These are phyloP conservation scores for Penicillium verhagenii DNA, from an alignment of 495 filamentous ascomycete genomes.

Conservation along the genomic window DNA sequence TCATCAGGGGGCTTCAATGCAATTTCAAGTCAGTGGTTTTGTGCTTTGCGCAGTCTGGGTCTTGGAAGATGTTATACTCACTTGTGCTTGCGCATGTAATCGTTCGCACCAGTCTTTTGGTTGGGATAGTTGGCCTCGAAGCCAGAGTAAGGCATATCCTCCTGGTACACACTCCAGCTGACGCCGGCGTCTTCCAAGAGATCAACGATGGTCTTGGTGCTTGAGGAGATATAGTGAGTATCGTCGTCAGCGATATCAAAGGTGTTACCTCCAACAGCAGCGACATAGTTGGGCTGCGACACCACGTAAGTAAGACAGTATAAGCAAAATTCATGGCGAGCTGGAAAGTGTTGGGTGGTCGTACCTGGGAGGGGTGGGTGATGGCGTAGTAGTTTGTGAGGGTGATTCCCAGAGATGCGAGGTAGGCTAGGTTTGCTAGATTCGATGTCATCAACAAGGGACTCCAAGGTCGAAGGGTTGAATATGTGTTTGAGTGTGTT, in stretches of 20 bases:
- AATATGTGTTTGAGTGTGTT: neutral
- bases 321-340: too few relatives aligned
- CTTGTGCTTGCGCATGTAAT: slow-evolving; percentile 13
- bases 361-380: slow-evolving; percentile 13
- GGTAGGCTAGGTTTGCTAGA: slow-evolving; percentile 12
- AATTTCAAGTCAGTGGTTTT: neutral
- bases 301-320: neutral
- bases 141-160: slow-evolving; percentile 12
- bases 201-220: slow-evolving; percentile 8
- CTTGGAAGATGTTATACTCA: slow-evolving; percentile 1
- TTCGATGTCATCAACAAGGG: neutral
- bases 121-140: slow-evolving; percentile 10
- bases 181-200: slow-evolving; percentile 9
- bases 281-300: slow-evolving; percentile 10
- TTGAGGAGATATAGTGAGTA: slow-evolving; percentile 8
- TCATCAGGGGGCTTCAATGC: slow-evolving; percentile 4
- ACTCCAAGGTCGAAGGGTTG: too few relatives aligned
- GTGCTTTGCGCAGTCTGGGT: neutral
- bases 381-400: slow-evolving; percentile 12
- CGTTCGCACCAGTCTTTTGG: slow-evolving; percentile 10
- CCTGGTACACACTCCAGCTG: slow-evolving; percentile 12
- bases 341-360: neutral
- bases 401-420: slow-evolving; percentile 6
- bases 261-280: slow-evolving; percentile 9
- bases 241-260: slow-evolving; percentile 3